phyloP scores from a whole-genome alignment of 1,284 basidiomycete genomes.

The Tilletia caries region DNA sequence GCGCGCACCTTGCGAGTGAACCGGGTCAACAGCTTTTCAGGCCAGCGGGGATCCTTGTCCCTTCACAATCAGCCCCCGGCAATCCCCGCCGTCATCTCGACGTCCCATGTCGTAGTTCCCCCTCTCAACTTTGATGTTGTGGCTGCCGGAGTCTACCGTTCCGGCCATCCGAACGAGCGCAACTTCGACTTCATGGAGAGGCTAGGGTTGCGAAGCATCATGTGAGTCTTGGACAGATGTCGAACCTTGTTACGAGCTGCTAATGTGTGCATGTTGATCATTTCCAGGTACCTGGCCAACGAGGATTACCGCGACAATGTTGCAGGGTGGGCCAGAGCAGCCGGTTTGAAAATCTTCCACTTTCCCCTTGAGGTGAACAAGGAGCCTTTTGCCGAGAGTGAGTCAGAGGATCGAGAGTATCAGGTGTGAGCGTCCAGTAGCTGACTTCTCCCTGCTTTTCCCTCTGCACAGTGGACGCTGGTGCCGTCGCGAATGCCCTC shows the following conservation, averaged over 20 bases:
- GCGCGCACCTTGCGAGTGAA: no score
- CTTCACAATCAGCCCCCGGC: no score
- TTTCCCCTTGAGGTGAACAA: constrained; percentile 49
- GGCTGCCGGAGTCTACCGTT: constrained; percentile 44
- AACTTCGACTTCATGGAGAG: constrained; percentile 48
- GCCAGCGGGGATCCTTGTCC: no score
- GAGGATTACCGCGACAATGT: constrained; percentile 49
- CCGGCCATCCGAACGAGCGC: constrained; percentile 51
- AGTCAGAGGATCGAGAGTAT: background rate
- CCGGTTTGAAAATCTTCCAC: constrained; percentile 41
- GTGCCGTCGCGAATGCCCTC: constrained; percentile 35
- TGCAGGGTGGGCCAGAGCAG: constrained; percentile 26
- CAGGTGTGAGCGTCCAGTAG: no score
- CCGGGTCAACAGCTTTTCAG: no score
- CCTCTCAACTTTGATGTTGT: constrained; percentile 53
- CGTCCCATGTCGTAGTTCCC: constrained; percentile 31
- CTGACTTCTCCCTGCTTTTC: background rate
- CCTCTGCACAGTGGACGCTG: constrained; percentile 32
- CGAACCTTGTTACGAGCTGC: background rate
- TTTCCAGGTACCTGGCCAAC: constrained; percentile 34
- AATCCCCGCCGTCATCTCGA: no score
- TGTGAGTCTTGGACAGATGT: constrained; percentile 26
- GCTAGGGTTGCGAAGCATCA: constrained; percentile 42
- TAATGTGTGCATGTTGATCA: background rate
- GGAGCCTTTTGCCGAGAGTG: constrained; percentile 49